A percentile compares a stretch with the other conserved stretches of the same genome.
phyloP scores from a whole-genome alignment of 148 eudicot species.

The Agrostemma githago region DNA sequence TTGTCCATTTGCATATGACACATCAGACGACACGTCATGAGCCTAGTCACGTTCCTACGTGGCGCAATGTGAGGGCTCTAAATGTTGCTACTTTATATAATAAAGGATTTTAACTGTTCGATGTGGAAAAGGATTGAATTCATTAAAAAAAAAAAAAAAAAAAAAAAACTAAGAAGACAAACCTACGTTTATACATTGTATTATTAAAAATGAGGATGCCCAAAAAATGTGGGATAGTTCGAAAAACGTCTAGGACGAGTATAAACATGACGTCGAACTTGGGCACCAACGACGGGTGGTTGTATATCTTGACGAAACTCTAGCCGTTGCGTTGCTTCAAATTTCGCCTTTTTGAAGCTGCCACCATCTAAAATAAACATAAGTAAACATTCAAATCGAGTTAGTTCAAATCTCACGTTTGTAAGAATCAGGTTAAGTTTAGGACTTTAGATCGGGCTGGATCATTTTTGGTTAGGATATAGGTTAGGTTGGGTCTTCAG shows the following conservation, averaged over 20 bases:
- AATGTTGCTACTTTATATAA: no score
- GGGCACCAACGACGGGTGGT: conserved; percentile 16
- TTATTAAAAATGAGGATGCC: neutral
- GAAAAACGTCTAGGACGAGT: conserved; percentile 12
- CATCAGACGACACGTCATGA: no score
- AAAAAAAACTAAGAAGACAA: conserved; percentile 5
- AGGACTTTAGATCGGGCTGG: no score
- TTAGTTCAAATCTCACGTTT: no score
- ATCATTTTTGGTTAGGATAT: no score
- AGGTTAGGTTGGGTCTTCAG: no score
- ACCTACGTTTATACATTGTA: conserved; percentile 12
- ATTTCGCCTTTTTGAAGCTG: conserved; percentile 22
- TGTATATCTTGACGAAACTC: conserved; percentile 22
- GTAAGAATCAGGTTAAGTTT: no score
- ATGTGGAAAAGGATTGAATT: no score
- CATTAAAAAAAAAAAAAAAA: conserved; percentile 1
- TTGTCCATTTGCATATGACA: no score
- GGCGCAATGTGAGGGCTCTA: no score
- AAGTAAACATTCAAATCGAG: neutral
- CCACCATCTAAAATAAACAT: conserved; percentile 23
- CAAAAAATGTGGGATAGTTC: neutral
- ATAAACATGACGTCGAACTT: conserved; percentile 20
- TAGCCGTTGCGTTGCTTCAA: conserved; percentile 17
- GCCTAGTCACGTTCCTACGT: no score
- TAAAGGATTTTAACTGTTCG: no score